Conservation (phyloP, 2,329 filamentous ascomycete species). For the Botrytis paeoniae region DNA sequence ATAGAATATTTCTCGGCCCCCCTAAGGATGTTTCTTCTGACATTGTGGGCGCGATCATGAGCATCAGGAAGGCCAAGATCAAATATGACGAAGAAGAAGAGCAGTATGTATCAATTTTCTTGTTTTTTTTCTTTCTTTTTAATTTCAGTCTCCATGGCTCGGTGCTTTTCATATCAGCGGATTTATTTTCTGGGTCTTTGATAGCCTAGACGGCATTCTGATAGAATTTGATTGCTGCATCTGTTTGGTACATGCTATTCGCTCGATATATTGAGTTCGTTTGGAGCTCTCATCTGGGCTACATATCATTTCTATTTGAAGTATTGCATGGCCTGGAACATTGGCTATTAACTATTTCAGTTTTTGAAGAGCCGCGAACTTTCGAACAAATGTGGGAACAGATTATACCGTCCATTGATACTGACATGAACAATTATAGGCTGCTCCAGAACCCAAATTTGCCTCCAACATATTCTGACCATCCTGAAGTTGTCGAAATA, state of each 20-base stretch:
- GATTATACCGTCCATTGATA: neutral
- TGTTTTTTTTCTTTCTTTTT: neutral
- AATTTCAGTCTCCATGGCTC: neutral
- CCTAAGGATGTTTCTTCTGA: slow-evolving; percentile 44
- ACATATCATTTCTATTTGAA: neutral
- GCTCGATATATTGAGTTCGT: neutral
- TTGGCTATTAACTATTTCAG: neutral
- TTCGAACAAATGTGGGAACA: too few species aligned
- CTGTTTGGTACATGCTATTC: neutral
- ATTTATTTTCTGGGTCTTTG: neutral
- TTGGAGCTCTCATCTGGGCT: neutral
- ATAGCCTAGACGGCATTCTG: neutral
- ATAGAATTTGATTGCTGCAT: neutral
- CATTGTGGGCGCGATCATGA: slow-evolving; percentile 41
- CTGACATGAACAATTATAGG: slow-evolving; percentile 21
- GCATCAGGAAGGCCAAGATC: slow-evolving; percentile 44
- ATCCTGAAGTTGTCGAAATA: slow-evolving; percentile 50
- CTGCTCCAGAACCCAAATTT: slow-evolving; percentile 47
- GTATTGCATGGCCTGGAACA: neutral
- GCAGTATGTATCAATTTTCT: neutral
- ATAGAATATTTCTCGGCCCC: slow-evolving; percentile 48
- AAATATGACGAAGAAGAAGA: slow-evolving; percentile 49
- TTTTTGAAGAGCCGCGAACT: too few species aligned
- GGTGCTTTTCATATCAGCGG: neutral
- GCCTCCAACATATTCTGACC: slow-evolving; percentile 46